A percentile compares a stretch with the other conserved stretches of the same genome.
Conservation (phyloP, 1,284 basidiomycete genomes). For the Tilletia indica region DNA sequence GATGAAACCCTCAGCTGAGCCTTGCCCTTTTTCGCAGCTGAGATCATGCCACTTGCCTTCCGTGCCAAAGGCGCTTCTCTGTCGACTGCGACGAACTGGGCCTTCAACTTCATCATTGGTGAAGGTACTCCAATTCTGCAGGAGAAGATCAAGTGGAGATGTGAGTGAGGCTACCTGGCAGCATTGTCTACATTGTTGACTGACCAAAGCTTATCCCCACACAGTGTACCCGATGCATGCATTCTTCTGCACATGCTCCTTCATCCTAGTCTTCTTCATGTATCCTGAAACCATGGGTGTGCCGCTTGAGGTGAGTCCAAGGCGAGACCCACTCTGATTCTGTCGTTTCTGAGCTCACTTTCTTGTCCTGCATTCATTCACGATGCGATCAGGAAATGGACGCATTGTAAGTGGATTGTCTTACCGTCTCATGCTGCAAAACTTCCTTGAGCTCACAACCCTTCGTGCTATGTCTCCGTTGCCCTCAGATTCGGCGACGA, state of each 20-base stretch:
- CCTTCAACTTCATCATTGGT: conserved; percentile 76
- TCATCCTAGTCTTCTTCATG: conserved; percentile 66
- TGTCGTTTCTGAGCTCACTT: conserved; percentile 31
- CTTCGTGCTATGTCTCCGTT: no score
- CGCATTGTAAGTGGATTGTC: conserved; percentile 31
- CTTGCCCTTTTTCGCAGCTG: conserved; percentile 29
- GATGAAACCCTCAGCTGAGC: background rate
- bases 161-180: background rate
- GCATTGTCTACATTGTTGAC: background rate
- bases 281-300: conserved; percentile 66
- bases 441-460: no score
- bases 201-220: background rate
- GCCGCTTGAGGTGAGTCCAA: conserved; percentile 60
- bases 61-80: conserved; percentile 73
- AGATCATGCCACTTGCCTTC: conserved; percentile 66
- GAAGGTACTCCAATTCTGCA: conserved; percentile 84
- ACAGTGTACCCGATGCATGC: conserved; percentile 88
- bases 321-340: conserved; percentile 59
- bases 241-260: conserved; percentile 85
- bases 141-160: conserved; percentile 82
- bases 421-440: no score
- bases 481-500: conserved; percentile 17
- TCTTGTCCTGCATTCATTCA: conserved; percentile 34
- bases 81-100: conserved; percentile 38
- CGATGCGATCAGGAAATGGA: conserved; percentile 48